Evolutionary conservation across 2,329 filamentous ascomycete genomes (phyloP).

Genomic region (Penicillium nordicum): DNA sequence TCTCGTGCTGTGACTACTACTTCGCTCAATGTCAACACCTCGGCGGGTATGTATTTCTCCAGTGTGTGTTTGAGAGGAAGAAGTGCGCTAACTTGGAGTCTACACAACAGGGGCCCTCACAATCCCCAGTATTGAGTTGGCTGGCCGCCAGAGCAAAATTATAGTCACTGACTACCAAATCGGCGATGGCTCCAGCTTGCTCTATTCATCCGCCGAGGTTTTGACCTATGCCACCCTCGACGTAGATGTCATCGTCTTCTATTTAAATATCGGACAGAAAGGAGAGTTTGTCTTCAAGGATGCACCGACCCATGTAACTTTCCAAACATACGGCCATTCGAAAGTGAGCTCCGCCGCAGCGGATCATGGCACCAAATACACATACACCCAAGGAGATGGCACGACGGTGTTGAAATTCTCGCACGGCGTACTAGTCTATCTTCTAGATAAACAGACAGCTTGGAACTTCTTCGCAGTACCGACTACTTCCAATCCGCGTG

Average conservation of each 20-base stretch:
- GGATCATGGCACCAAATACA: slow-evolving; percentile 36
- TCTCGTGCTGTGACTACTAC: slow-evolving; percentile 48
- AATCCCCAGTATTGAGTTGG: slow-evolving; percentile 47
- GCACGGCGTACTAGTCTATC: slow-evolving; percentile 50
- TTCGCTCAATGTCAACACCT: slow-evolving; percentile 48
- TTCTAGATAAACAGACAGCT: slow-evolving; percentile 53
- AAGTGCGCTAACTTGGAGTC: slow-evolving; percentile 14
- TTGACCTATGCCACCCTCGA: slow-evolving; percentile 45
- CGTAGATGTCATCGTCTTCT: slow-evolving; percentile 48
- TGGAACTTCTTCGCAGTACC: slow-evolving; percentile 57
- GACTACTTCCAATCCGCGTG: slow-evolving; percentile 45
- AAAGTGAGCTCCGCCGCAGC: slow-evolving; percentile 31
- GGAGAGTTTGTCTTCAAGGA: slow-evolving; percentile 52
- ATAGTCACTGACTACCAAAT: slow-evolving; percentile 53
- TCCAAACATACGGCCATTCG: slow-evolving; percentile 42
- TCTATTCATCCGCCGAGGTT: slow-evolving; percentile 53
- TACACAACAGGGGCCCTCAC: slow-evolving; percentile 18
- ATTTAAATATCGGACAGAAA: slow-evolving; percentile 48
- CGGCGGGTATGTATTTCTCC: slow-evolving; percentile 40
- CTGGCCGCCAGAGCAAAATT: slow-evolving; percentile 54
- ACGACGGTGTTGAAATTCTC: slow-evolving; percentile 49
- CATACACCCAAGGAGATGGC: slow-evolving; percentile 49
- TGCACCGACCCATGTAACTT: slow-evolving; percentile 33
- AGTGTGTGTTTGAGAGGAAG: background rate
- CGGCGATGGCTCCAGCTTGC: slow-evolving; percentile 44